Conservation (phyloP, 2,329 filamentous ascomycete genomes). For the Metarhizium rileyi region DNA sequence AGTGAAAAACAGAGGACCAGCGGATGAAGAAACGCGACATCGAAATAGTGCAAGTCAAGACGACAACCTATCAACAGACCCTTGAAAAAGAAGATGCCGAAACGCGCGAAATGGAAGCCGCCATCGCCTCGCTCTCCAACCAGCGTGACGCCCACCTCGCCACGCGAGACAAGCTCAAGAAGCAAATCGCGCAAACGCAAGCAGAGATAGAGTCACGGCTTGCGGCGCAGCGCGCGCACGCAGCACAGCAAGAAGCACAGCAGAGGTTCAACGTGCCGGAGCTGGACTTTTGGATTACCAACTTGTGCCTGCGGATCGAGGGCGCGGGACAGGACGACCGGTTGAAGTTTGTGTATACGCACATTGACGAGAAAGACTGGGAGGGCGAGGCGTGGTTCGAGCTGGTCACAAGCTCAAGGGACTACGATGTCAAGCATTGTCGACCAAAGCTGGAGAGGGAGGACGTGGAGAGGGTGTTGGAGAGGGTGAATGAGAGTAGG, state of each 20-base stretch:
- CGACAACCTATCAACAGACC: conserved; percentile 59
- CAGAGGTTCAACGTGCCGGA: conserved; percentile 85
- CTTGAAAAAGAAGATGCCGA: conserved; percentile 70
- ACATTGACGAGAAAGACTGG: conserved; percentile 80
- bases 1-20: conserved; percentile 64
- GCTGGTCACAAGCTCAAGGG: conserved; percentile 66
- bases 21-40: conserved; percentile 83
- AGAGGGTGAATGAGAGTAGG: conserved; percentile 71
- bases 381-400: conserved; percentile 91
- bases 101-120: conserved; percentile 61
- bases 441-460: conserved; percentile 75
- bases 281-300: conserved; percentile 91
- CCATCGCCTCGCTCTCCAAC: conserved; percentile 46
- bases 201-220: conserved; percentile 58
- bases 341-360: conserved; percentile 81
- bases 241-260: conserved; percentile 70
- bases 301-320: conserved; percentile 81
- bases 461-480: conserved; percentile 65
- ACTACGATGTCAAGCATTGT: conserved; percentile 76
- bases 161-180: conserved; percentile 45
- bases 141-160: conserved; percentile 53
- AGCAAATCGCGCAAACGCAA: conserved; percentile 58
- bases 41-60: conserved; percentile 67
- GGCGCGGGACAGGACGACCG: conserved; percentile 76
- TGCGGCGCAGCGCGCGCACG: conserved; percentile 63